Evolutionary conservation across 2,329 filamentous ascomycete genomes (phyloP).

Genomic region (Trichoderma pleuroti): DNA sequence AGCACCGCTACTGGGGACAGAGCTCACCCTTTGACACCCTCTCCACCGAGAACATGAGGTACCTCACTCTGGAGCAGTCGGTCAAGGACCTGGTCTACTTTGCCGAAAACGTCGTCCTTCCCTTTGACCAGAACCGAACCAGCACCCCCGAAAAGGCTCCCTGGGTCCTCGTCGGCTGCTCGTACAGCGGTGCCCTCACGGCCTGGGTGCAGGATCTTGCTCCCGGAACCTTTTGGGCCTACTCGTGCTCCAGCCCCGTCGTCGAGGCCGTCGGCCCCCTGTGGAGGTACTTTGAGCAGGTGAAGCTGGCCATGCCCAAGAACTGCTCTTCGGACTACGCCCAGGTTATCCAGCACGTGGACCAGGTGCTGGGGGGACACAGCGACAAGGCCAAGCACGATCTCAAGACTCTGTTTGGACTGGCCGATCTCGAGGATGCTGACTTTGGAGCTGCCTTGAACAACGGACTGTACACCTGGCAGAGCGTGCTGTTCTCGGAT

Average conservation of each 20-base stretch:
- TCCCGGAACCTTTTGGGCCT: constrained; percentile 70
- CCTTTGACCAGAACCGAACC: constrained; percentile 60
- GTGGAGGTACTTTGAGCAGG: constrained; percentile 54
- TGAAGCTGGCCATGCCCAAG: constrained; percentile 43
- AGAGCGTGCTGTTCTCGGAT: constrained; percentile 33
- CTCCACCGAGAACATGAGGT: constrained; percentile 63
- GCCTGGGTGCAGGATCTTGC: constrained; percentile 70
- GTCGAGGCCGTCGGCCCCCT: constrained; percentile 71
- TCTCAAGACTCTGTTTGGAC: constrained; percentile 44
- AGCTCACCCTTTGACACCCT: constrained; percentile 65
- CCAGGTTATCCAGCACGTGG: constrained; percentile 46
- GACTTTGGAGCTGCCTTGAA: constrained; percentile 46
- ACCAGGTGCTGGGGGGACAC: constrained; percentile 44
- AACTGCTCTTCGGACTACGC: constrained; percentile 63
- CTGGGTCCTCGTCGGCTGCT: constrained; percentile 74
- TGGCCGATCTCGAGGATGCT: constrained; percentile 41
- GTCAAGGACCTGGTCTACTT: constrained; percentile 75
- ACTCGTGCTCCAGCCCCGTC: constrained; percentile 74
- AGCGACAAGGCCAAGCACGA: constrained; percentile 32
- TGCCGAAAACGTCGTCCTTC: constrained; percentile 64
- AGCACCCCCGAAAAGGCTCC: constrained; percentile 62
- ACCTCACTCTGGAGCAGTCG: constrained; percentile 74
- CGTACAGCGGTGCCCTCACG: constrained; percentile 72
- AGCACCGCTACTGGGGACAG: constrained; percentile 79
- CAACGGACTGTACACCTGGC: constrained; percentile 32